Evolutionary conservation across 441 rosid genomes (phyloP).

Genomic region (Pelargonium fulgidum): DNA sequence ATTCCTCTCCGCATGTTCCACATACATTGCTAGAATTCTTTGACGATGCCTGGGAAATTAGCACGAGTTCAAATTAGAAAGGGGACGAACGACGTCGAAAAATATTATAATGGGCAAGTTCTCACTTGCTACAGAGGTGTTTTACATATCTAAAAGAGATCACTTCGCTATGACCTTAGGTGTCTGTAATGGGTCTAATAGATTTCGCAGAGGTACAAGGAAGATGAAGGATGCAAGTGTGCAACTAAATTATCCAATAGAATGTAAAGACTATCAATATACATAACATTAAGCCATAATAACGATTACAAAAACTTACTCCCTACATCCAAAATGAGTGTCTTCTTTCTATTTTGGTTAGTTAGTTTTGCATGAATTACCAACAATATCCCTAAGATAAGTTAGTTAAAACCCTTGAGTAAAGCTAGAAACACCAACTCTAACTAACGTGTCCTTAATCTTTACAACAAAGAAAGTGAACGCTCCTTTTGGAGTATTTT

Average conservation of each 20-base stretch:
- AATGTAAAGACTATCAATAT: background rate
- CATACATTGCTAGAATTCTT: slow-evolving; percentile 56
- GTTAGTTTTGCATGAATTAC: too few relatives aligned
- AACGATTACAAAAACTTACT: background rate
- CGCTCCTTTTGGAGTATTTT: too few relatives aligned
- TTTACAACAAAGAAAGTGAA: too few relatives aligned
- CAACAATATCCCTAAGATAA: too few relatives aligned
- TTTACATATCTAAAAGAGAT: background rate
- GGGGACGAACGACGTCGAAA: background rate
- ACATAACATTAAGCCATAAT: background rate
- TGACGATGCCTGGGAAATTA: slow-evolving; percentile 38
- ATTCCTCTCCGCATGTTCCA: slow-evolving; percentile 79
- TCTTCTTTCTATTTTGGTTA: too few relatives aligned
- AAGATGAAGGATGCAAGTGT: background rate
- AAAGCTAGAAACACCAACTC: too few relatives aligned
- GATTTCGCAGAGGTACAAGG: too few relatives aligned
- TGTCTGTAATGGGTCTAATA: background rate
- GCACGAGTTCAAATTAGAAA: slow-evolving; percentile 16
- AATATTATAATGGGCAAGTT: background rate
- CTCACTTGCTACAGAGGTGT: background rate
- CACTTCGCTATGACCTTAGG: background rate
- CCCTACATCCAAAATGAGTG: too few relatives aligned
- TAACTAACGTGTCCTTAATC: too few relatives aligned
- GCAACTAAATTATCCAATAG: background rate
- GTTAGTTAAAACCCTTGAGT: too few relatives aligned